Evolutionary conservation across 2,329 filamentous ascomycete species (phyloP).

Genomic region (Botrytis cinerea): DNA sequence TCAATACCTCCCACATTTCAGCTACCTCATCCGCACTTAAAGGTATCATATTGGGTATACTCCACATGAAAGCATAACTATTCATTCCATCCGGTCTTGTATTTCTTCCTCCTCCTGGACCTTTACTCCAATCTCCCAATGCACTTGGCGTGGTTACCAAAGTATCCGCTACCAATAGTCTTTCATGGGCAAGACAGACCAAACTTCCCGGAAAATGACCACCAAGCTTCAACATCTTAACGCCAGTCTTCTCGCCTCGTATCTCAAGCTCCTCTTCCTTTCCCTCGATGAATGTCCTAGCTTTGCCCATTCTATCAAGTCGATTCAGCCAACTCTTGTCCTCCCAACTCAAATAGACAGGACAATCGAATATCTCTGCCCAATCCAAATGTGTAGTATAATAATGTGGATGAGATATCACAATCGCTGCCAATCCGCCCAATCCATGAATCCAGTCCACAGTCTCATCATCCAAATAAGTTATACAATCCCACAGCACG

Average conservation of each 20-base stretch:
- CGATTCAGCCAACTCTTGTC: constrained; percentile 66
- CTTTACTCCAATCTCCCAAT: constrained; percentile 50
- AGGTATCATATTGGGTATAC: constrained; percentile 74
- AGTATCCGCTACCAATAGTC: constrained; percentile 76
- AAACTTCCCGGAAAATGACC: constrained; percentile 79
- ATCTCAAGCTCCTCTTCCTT: constrained; percentile 47
- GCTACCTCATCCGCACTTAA: constrained; percentile 63
- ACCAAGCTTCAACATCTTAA: constrained; percentile 68
- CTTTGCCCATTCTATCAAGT: constrained; percentile 43
- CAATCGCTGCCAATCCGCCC: constrained; percentile 71
- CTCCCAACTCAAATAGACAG: constrained; percentile 66
- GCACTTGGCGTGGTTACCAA: constrained; percentile 69
- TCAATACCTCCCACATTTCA: constrained; percentile 69
- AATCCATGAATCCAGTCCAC: constrained; percentile 56
- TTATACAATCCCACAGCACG: constrained; percentile 77
- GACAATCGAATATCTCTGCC: constrained; percentile 67
- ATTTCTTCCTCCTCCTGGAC: constrained; percentile 46
- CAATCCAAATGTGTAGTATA: constrained; percentile 77
- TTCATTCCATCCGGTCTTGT: constrained; percentile 49
- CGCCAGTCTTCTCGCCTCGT: constrained; percentile 46
- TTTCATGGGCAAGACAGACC: constrained; percentile 61
- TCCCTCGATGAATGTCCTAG: constrained; percentile 51
- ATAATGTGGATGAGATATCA: constrained; percentile 80
- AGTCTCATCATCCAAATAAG: constrained; percentile 67
- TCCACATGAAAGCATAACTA: constrained; percentile 74